A percentile compares a stretch with the other conserved stretches of the same genome.
Conservation (phyloP, 441 rosid genomes). For the Rhodomyrtus psidioides region DNA sequence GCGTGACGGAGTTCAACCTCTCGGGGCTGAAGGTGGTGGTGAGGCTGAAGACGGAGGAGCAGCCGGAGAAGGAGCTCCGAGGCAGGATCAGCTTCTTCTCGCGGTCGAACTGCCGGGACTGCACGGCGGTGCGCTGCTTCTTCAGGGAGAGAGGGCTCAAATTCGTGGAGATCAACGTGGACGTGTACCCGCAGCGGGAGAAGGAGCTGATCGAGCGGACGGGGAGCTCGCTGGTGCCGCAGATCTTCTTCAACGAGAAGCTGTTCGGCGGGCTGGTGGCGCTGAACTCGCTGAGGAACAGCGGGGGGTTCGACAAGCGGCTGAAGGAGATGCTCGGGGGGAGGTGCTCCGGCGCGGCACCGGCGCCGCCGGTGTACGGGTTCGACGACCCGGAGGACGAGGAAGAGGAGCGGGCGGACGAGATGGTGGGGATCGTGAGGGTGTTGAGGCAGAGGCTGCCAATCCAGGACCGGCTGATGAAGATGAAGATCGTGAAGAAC, state of each 20-base stretch:
- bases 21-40: constrained; percentile 72
- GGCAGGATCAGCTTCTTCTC: constrained; percentile 69
- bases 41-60: constrained; percentile 24
- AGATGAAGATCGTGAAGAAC: constrained; percentile 78
- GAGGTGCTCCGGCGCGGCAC: constrained; percentile 52
- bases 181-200: constrained; percentile 53
- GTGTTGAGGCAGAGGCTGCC: constrained; percentile 62
- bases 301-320: constrained; percentile 51
- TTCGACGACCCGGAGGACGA: constrained; percentile 46
- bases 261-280: constrained; percentile 74
- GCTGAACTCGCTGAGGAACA: constrained; percentile 70
- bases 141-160: constrained; percentile 40
- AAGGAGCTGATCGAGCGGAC: constrained; percentile 59
- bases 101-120: constrained; percentile 73
- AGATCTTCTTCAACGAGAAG: constrained; percentile 79
- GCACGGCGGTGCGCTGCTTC: constrained; percentile 65
- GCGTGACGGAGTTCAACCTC: constrained; percentile 56
- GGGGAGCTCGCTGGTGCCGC: constrained; percentile 61
- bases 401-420: constrained; percentile 21
- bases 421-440: constrained; percentile 35
- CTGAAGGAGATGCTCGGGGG: constrained; percentile 40
- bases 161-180: constrained; percentile 79
- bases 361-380: constrained; percentile 51
- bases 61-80: constrained; percentile 14
- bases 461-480: constrained; percentile 71